phyloP scores from a whole-genome alignment of 148 eudicot genomes.

The Heliosperma pusillum region DNA sequence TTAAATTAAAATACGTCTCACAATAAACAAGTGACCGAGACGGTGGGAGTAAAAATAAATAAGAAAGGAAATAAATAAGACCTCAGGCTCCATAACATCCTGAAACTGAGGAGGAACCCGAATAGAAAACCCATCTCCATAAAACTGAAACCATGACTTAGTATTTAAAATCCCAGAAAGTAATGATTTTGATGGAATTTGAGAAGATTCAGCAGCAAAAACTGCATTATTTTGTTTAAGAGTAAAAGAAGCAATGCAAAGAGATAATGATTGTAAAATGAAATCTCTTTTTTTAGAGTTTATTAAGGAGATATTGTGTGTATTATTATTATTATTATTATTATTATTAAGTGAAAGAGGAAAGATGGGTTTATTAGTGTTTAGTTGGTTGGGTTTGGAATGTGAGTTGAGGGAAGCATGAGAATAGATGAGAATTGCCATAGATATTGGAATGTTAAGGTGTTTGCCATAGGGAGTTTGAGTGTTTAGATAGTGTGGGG shows the following conservation, averaged over 20 bases:
- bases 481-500: slow-evolving; percentile 16
- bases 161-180: slow-evolving; percentile 73
- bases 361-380: slow-evolving; percentile 25
- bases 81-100: slow-evolving; percentile 91
- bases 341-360: slow-evolving; percentile 21
- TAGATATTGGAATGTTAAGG: slow-evolving; percentile 19
- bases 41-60: background rate
- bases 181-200: slow-evolving; percentile 42
- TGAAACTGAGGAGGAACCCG: slow-evolving; percentile 80
- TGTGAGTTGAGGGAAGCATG: slow-evolving; percentile 30
- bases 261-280: slow-evolving; percentile 33
- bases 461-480: slow-evolving; percentile 36
- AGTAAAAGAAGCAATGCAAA: slow-evolving; percentile 33
- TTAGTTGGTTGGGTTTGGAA: slow-evolving; percentile 25
- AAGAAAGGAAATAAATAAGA: slow-evolving; percentile 5
- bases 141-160: slow-evolving; percentile 87
- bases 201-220: slow-evolving; percentile 28
- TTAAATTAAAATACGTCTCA: too few relatives aligned
- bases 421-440: slow-evolving; percentile 49
- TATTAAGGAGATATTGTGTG: slow-evolving; percentile 18
- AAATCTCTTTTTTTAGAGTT: slow-evolving; percentile 38
- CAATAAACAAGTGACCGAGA: too few relatives aligned
- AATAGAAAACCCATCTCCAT: slow-evolving; percentile 82
- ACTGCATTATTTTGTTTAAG: slow-evolving; percentile 29
- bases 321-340: too few relatives aligned